Base-by-base conservation (phyloP, 306 rosid genomes). In the Calophaca sinica region DNA sequence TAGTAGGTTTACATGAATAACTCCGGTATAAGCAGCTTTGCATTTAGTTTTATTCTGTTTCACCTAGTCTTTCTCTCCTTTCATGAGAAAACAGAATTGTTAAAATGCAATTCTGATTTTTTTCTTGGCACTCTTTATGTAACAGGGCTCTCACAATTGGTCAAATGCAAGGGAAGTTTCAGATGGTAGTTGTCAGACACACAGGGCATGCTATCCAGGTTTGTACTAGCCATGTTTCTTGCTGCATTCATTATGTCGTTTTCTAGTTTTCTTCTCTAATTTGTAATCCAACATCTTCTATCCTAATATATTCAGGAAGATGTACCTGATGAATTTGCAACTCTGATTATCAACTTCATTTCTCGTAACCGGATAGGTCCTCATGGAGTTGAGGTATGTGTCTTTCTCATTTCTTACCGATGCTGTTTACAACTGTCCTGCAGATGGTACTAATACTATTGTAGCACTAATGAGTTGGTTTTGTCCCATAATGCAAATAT, bases 121-220 rank as follows among this genome's bases (percentile, higher is more conserved):
- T 70, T 81, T 74, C 33, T 61, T 68, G 50, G 59, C 44, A 35
- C 48, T 83, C 64, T 74, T 62, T 60, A 80, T 78, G 55, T 76
- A 58, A 76, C 89, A 94, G 99, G 81, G 54, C 96, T 82, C 96
- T 91, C 32, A 94, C 97, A 68, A 92, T 94, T 74, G 99, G 99
- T 82, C 99, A 94, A 87, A 94, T 94, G 99, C 99, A 94, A 88
- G 99, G 99, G 64, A 94, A 94, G 92, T 94, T 92, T 82, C 99
- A 94, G 76, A 92, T 92, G 97, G 78, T 87, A 49, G 92, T 94
- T 31, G 92, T 94, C 67, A 86, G 93, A 67, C 93, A 92, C 73
- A 84, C 93, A 6, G 97, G 99, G 83, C 99, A 94, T 83, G 99
- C 99, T 53, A 90, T 94, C 82, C 99, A 94, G 96, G 96, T 91